Percentiles rank a stretch among this genome's conserved stretches.
These are phyloP conservation scores for Trichoderma pleuroti DNA, from an alignment of 2,329 filamentous ascomycete genomes.

Conservation along the genomic window DNA sequence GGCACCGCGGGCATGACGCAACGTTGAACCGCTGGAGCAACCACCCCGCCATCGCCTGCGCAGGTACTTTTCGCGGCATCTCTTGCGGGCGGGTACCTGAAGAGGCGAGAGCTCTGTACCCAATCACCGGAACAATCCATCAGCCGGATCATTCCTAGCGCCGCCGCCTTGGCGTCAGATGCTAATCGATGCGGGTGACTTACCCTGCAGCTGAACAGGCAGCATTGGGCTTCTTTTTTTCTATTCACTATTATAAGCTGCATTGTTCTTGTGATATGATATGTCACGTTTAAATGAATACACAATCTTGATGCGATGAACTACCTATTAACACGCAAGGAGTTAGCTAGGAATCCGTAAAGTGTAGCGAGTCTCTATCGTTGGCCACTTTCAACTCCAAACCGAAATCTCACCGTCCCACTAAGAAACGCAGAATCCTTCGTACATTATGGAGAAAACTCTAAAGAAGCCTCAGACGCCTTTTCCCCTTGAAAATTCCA, in stretches of 20 bases:
- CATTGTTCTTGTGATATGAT: background rate
- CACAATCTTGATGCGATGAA: background rate
- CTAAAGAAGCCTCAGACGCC: too few relatives aligned
- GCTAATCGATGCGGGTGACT: background rate
- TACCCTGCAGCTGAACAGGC: background rate
- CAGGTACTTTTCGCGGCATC: conserved; percentile 11
- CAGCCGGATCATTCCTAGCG: conserved; percentile 12
- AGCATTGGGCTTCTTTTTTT: background rate
- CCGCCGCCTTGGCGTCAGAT: background rate
- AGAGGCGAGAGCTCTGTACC: background rate
- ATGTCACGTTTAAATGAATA: background rate
- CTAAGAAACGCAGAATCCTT: background rate
- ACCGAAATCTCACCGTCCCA: background rate
- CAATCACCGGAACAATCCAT: background rate
- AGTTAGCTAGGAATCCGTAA: background rate
- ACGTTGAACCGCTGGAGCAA: conserved; percentile 16
- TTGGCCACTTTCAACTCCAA: background rate
- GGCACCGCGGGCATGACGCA: conserved; percentile 36
- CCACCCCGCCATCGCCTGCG: conserved; percentile 4
- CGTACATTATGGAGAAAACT: background rate
- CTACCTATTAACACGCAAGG: background rate
- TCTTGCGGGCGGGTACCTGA: conserved; percentile 9
- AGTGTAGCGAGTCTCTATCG: background rate
- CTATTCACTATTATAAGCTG: background rate
- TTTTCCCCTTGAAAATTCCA: too few relatives aligned